Conservation (phyloP, 164 flowering plant species). For the Macadamia integrifolia region DNA sequence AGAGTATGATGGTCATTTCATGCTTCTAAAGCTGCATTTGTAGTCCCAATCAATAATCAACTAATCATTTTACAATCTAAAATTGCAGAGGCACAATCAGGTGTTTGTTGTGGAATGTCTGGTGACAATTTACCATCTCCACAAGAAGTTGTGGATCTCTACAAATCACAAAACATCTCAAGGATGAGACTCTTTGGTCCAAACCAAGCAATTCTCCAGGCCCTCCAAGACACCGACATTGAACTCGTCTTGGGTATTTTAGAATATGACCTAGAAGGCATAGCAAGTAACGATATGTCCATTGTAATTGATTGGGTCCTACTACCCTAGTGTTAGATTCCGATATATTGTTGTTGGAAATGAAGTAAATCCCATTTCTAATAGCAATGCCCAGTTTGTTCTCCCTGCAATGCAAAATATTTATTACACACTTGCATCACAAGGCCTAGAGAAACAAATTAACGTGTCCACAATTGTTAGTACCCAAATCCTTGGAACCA, state of each 20-base stretch:
- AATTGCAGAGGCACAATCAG: neutral
- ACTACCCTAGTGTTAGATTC: slow-evolving; percentile 7
- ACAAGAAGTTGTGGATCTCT: too few relatives aligned
- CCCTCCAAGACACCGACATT: slow-evolving; percentile 18
- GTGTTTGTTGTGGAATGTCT: too few relatives aligned
- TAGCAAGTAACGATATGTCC: slow-evolving; percentile 4
- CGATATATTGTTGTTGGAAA: slow-evolving; percentile 9
- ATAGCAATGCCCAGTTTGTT: too few relatives aligned
- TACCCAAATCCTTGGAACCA: neutral
- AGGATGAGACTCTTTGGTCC: slow-evolving; percentile 20
- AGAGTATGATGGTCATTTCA: too few relatives aligned
- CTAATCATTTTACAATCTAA: neutral
- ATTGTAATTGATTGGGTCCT: slow-evolving; percentile 14
- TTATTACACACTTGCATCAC: too few relatives aligned
- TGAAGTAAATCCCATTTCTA: neutral
- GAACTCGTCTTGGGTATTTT: slow-evolving; percentile 13
- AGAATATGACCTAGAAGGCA: slow-evolving; percentile 6
- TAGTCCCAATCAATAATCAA: too few relatives aligned
- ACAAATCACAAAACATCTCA: neutral
- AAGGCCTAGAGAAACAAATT: too few relatives aligned
- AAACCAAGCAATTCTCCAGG: slow-evolving; percentile 6
- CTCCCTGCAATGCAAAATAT: too few relatives aligned
- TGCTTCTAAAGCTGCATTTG: too few relatives aligned
- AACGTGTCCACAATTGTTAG: too few relatives aligned
- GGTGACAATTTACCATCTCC: too few relatives aligned